These are phyloP conservation scores for Penicillium manginii DNA, from an alignment of 495 filamentous ascomycete genomes.

Conservation along the genomic window DNA sequence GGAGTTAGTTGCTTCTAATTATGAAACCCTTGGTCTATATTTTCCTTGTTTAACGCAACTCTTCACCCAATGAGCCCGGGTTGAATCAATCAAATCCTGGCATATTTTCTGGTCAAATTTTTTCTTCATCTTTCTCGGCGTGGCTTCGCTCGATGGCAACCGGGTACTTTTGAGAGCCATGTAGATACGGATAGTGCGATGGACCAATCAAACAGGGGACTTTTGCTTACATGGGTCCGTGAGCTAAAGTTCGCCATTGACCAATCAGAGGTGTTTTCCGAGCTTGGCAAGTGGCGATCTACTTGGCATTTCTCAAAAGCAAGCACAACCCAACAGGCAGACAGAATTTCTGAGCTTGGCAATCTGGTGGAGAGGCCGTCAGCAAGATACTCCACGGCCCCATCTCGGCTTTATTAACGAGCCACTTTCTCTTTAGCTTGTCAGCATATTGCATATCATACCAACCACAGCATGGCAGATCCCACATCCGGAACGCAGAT, in stretches of 20 bases:
- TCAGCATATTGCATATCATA: constrained; percentile 4
- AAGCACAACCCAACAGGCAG: not conserved
- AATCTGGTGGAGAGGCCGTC: not conserved
- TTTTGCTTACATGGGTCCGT: not conserved
- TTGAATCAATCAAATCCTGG: too few relatives aligned
- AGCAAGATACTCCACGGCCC: constrained; percentile 4
- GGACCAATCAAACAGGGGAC: not conserved
- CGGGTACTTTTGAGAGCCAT: too few relatives aligned
- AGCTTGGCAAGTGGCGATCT: not conserved
- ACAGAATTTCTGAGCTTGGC: not conserved
- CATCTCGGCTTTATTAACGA: constrained; percentile 4
- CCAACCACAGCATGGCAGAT: constrained; percentile 4
- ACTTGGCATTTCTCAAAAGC: not conserved
- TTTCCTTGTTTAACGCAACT: too few relatives aligned
- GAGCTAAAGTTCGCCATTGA: not conserved
- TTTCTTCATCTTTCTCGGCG: too few relatives aligned
- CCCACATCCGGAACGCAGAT: constrained; percentile 4
- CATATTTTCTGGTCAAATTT: too few relatives aligned
- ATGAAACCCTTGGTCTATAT: too few relatives aligned
- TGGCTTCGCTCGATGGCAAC: too few relatives aligned
- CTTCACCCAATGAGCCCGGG: too few relatives aligned
- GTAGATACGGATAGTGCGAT: too few relatives aligned
- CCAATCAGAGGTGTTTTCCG: not conserved
- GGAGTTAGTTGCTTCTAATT: not conserved
- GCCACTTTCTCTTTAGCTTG: constrained; percentile 3